Percentiles rank a stretch among this genome's conserved stretches.
phyloP scores from a whole-genome alignment of 345 rosid genomes.

The Citrus australasica region DNA sequence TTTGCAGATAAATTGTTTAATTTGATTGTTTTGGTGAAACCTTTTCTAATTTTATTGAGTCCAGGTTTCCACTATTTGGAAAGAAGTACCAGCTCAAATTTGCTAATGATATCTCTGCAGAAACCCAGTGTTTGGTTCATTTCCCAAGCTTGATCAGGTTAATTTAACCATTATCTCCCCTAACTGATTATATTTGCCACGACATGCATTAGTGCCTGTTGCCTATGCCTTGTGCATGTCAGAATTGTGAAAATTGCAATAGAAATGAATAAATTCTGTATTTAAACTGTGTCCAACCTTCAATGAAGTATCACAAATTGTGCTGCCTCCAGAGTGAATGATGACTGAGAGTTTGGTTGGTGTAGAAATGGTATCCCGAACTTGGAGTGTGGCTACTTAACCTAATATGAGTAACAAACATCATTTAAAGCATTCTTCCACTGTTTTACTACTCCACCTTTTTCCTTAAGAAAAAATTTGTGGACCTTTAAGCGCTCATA shows the following conservation, averaged over 20 bases:
- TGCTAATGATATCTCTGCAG: slow-evolving; percentile 69
- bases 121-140: slow-evolving; percentile 95
- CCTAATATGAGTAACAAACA: background rate
- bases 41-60: slow-evolving; percentile 2
- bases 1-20: background rate
- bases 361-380: background rate
- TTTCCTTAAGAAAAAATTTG: background rate
- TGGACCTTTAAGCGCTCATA: background rate
- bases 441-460: background rate
- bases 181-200: background rate
- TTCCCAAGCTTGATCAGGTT: slow-evolving; percentile 96
- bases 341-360: background rate
- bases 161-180: background rate
- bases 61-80: slow-evolving; percentile 93
- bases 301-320: background rate
- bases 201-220: background rate
- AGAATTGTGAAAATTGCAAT: background rate
- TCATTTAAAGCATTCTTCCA: background rate
- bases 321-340: slow-evolving; percentile 1
- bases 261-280: background rate
- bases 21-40: slow-evolving; percentile 2
- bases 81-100: slow-evolving; percentile 91
- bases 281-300: background rate
- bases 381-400: background rate
- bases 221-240: background rate